These are phyloP conservation scores for Xylariaceae sp. DNA, from an alignment of 2,329 filamentous ascomycete genomes.

Conservation along the genomic window DNA sequence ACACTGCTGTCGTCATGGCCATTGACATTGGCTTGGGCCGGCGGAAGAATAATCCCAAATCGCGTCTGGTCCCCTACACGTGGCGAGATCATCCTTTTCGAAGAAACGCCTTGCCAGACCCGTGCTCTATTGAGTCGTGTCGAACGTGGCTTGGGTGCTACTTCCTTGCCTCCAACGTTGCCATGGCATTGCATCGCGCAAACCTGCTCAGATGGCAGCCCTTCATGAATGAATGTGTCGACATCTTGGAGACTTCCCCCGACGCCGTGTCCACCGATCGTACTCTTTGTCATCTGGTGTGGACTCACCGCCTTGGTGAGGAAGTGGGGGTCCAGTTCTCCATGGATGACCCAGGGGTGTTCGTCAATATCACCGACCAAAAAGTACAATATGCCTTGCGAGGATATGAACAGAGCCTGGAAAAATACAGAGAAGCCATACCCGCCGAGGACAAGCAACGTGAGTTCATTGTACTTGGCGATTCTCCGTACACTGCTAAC, in stretches of 20 bases:
- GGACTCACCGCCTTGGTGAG: constrained; percentile 61
- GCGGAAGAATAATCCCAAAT: constrained; percentile 34
- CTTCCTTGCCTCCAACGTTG: constrained; percentile 54
- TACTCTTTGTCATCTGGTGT: constrained; percentile 56
- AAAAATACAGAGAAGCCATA: constrained; percentile 55
- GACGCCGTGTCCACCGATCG: constrained; percentile 55
- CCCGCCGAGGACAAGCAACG: constrained; percentile 50
- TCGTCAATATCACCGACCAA: constrained; percentile 54
- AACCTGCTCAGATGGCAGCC: constrained; percentile 56
- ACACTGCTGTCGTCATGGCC: constrained; percentile 76
- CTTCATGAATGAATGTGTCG: constrained; percentile 59
- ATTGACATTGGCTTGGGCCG: constrained; percentile 72
- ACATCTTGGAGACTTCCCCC: constrained; percentile 49
- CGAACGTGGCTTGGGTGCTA: constrained; percentile 59
- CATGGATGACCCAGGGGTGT: constrained; percentile 58
- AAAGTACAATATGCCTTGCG: constrained; percentile 62
- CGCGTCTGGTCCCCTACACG: constrained; percentile 33
- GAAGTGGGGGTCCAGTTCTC: constrained; percentile 64
- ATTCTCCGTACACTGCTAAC: constrained; percentile 16
- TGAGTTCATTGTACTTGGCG: constrained; percentile 37
- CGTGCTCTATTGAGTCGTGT: constrained; percentile 51
- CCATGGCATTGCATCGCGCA: constrained; percentile 59
- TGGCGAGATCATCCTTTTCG: constrained; percentile 42
- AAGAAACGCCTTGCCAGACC: constrained; percentile 44
- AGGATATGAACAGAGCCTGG: constrained; percentile 61